A percentile compares a stretch with the other conserved stretches of the same genome.
Evolutionary conservation across 306 rosid species (phyloP).

Genomic region (barrel medic (Medicago truncatula)): DNA sequence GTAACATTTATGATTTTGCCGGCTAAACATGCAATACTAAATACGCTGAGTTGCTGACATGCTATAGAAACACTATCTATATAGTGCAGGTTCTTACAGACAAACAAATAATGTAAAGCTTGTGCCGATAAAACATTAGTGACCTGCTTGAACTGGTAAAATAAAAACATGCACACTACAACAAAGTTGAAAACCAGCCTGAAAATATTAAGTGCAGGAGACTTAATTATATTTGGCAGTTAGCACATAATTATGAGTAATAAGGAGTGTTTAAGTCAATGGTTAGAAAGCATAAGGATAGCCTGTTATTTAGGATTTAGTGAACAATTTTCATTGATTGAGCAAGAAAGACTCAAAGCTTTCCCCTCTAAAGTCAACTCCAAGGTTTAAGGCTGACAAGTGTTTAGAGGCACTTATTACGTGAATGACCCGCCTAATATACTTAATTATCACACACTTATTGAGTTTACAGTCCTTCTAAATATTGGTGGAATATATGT

Average conservation of each 20-base stretch:
- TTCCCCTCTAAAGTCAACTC: not conserved
- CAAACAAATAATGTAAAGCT: not conserved
- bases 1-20: not conserved
- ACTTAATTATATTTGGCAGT: not conserved
- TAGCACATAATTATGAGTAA: not conserved
- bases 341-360: not conserved
- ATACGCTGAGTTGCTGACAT: not conserved
- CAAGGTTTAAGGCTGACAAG: not conserved
- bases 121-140: not conserved
- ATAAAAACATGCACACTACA: not conserved
- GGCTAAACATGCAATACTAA: not conserved
- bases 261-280: not conserved
- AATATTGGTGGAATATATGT: not conserved
- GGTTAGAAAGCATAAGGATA: not conserved
- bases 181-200: constrained; percentile 17
- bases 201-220: constrained; percentile 7
- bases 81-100: not conserved
- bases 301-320: not conserved
- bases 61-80: not conserved
- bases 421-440: not conserved
- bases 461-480: not conserved
- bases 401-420: constrained; percentile 21
- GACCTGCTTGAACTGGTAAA: constrained; percentile 6
- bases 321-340: not conserved
- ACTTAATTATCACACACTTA: not conserved